A percentile compares a stretch with the other conserved stretches of the same genome.
phyloP scores from a whole-genome alignment of 2,329 filamentous ascomycete genomes.

The Diplodia intermedia region DNA sequence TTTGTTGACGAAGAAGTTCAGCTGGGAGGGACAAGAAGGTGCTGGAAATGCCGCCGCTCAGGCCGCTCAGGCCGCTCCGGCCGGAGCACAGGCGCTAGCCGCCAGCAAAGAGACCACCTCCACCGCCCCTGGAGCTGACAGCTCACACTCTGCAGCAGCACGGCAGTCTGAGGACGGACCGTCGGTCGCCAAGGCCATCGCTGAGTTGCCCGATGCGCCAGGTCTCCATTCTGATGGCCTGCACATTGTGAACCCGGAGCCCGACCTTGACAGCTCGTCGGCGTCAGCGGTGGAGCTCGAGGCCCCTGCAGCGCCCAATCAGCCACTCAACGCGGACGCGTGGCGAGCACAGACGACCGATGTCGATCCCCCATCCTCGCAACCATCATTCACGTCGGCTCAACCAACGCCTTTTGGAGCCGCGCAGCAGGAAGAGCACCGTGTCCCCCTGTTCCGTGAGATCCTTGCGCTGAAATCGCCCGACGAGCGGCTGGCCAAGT shows the following conservation, averaged over 20 bases:
- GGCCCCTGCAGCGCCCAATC: slow-evolving; percentile 32
- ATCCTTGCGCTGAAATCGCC: slow-evolving; percentile 74
- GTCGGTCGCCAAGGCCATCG: slow-evolving; percentile 24
- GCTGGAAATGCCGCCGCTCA: slow-evolving; percentile 32
- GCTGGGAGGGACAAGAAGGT: slow-evolving; percentile 44
- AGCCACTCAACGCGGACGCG: slow-evolving; percentile 31
- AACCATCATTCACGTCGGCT: slow-evolving; percentile 2
- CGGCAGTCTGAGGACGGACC: slow-evolving; percentile 3
- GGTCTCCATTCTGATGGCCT: slow-evolving; percentile 30
- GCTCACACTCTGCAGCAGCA: slow-evolving; percentile 12
- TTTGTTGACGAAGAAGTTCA: slow-evolving; percentile 46
- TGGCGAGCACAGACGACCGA: slow-evolving; percentile 30
- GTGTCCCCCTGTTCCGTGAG: slow-evolving; percentile 65
- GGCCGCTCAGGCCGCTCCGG: slow-evolving; percentile 23
- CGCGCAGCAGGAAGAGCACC: slow-evolving; percentile 24
- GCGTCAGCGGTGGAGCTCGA: slow-evolving; percentile 30
- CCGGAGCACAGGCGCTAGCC: slow-evolving; percentile 17
- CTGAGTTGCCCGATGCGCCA: slow-evolving; percentile 26
- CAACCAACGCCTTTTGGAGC: slow-evolving; percentile 5
- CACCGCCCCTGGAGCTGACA: slow-evolving; percentile 16
- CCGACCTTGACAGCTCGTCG: slow-evolving; percentile 26
- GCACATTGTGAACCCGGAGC: slow-evolving; percentile 35
- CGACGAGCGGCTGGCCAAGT: slow-evolving; percentile 74
- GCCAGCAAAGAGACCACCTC: slow-evolving; percentile 15
- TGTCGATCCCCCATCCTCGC: slow-evolving; percentile 32